Percentiles rank a stretch among this genome's conserved stretches.
phyloP scores from a whole-genome alignment of 345 rosid genomes.

The Aquilaria malaccensis region DNA sequence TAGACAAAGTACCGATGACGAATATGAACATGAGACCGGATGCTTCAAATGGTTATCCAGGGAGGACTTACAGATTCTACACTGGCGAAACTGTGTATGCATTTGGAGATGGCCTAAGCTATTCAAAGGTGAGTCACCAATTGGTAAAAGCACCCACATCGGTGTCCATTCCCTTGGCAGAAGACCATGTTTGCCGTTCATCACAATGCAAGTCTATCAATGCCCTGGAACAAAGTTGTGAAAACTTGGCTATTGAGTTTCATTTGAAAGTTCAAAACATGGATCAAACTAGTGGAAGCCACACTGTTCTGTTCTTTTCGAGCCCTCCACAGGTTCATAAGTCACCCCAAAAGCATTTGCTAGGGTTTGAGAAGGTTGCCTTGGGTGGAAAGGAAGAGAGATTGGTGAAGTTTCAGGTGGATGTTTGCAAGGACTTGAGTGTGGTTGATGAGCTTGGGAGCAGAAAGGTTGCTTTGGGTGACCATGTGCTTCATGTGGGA shows the following conservation, averaged over 20 bases:
- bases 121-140: constrained; percentile 34
- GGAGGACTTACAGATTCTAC: constrained; percentile 86
- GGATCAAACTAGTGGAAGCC: constrained; percentile 48
- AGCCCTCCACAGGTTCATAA: constrained; percentile 63
- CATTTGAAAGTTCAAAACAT: constrained; percentile 44
- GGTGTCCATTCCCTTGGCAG: constrained; percentile 38
- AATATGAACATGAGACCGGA: constrained; percentile 95
- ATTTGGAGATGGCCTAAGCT: constrained; percentile 91
- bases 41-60: constrained; percentile 69
- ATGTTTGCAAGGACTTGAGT: constrained; percentile 76
- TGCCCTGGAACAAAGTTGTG: constrained; percentile 36
- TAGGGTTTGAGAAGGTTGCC: constrained; percentile 64
- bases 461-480: constrained; percentile 53
- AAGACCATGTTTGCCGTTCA: constrained; percentile 45
- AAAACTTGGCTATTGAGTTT: constrained; percentile 37
- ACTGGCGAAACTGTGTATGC: constrained; percentile 71
- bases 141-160: constrained; percentile 48
- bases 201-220: constrained; percentile 53
- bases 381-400: constrained; percentile 24
- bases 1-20: constrained; percentile 75
- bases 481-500: constrained; percentile 71
- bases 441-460: constrained; percentile 62
- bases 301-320: constrained; percentile 66
- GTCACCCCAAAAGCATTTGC: constrained; percentile 59
- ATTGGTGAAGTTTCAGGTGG: constrained; percentile 47